These are phyloP conservation scores for Pelargonium citronellum DNA, from an alignment of 441 rosid genomes.

Conservation along the genomic window DNA sequence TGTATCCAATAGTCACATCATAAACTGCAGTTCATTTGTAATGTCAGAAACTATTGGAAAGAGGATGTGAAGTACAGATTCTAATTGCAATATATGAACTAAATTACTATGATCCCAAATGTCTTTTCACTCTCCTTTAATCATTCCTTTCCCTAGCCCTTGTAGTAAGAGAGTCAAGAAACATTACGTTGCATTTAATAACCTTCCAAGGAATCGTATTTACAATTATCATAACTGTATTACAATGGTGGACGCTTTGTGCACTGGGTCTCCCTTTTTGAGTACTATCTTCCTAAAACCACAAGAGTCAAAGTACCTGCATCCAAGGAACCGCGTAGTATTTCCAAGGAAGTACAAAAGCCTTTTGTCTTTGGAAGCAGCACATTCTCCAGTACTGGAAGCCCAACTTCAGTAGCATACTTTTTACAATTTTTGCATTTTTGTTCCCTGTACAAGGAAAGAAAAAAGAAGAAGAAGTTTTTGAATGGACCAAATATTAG, in stretches of 20 bases:
- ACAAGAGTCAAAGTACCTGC: slow-evolving; percentile 51
- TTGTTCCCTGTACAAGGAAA: slow-evolving; percentile 55
- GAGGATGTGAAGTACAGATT: background rate
- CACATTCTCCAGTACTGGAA: slow-evolving; percentile 65
- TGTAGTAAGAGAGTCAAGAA: background rate
- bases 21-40: slow-evolving; percentile 57
- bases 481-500: background rate
- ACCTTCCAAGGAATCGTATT: background rate
- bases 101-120: background rate
- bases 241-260: too few relatives aligned
- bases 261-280: too few relatives aligned
- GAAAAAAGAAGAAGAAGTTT: slow-evolving; percentile 7
- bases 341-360: slow-evolving; percentile 65
- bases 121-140: background rate
- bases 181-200: background rate
- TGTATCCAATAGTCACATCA: slow-evolving; percentile 84
- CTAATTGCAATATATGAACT: too few relatives aligned
- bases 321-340: slow-evolving; percentile 56
- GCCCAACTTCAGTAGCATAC: slow-evolving; percentile 71
- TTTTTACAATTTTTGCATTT: slow-evolving; percentile 63
- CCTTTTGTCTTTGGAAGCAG: slow-evolving; percentile 88
- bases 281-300: too few relatives aligned
- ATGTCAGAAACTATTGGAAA: background rate
- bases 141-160: background rate
- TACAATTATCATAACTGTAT: too few relatives aligned